These are phyloP conservation scores for Penicillium odoratum DNA, from an alignment of 495 filamentous ascomycete species.

Conservation along the genomic window DNA sequence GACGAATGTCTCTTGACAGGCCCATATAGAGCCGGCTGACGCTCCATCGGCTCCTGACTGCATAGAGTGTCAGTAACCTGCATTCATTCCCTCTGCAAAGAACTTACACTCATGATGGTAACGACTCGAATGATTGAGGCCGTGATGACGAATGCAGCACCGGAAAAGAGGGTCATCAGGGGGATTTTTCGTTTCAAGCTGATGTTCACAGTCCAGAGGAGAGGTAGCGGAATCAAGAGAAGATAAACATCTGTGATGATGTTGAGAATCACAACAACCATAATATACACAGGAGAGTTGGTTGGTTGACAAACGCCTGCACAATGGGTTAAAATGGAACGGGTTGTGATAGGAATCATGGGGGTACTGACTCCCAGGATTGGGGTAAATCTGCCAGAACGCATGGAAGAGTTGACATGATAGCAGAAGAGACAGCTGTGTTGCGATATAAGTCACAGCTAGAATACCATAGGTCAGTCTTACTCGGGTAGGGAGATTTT, in stretches of 20 bases:
- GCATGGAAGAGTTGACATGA: constrained; percentile 49
- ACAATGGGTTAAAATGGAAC: constrained; percentile 12
- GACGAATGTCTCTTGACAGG: constrained; percentile 59
- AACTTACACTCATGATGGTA: constrained; percentile 47
- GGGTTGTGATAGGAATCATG: background rate
- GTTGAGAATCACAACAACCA: constrained; percentile 45
- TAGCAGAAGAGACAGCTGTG: constrained; percentile 44
- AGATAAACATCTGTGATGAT: constrained; percentile 53
- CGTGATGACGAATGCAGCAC: constrained; percentile 55
- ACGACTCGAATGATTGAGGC: constrained; percentile 56
- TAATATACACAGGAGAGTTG: constrained; percentile 33
- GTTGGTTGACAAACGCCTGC: constrained; percentile 39
- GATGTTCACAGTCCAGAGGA: constrained; percentile 53
- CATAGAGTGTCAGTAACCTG: background rate
- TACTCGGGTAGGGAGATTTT: constrained; percentile 42
- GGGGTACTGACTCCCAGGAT: constrained; percentile 46
- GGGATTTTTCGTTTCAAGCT: constrained; percentile 43
- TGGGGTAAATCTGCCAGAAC: constrained; percentile 53
- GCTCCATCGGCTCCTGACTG: constrained; percentile 36
- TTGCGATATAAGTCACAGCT: constrained; percentile 44
- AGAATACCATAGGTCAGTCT: constrained; percentile 48
- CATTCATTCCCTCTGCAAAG: too few species aligned
- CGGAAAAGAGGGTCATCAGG: constrained; percentile 53
- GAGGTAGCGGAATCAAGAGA: constrained; percentile 50
- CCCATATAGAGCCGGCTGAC: constrained; percentile 52